phyloP scores from a whole-genome alignment of 768 basidiomycete species.

The Leccinum aurantiacum region DNA sequence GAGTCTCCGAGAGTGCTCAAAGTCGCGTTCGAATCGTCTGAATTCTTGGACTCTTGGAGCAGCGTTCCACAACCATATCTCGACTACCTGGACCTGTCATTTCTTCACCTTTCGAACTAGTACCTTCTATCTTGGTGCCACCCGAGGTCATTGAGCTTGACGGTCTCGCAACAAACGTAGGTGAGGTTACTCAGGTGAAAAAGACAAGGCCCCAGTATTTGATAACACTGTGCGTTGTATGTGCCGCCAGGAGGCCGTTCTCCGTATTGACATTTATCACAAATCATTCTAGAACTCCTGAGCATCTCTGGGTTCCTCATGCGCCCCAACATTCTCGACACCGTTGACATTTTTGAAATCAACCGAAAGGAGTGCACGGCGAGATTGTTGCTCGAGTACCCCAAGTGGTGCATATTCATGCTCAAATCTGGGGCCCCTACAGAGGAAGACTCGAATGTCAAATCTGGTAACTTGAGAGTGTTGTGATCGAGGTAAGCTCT shows the following conservation, averaged over 20 bases:
- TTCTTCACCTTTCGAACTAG: constrained; percentile 57
- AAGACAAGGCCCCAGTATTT: constrained; percentile 55
- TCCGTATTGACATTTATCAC: constrained; percentile 6
- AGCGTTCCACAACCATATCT: constrained; percentile 69
- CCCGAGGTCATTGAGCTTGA: constrained; percentile 87
- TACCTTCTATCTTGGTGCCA: constrained; percentile 76
- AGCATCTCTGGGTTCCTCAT: constrained; percentile 79
- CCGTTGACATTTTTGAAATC: constrained; percentile 87
- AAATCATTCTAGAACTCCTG: constrained; percentile 77
- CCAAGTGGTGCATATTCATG: constrained; percentile 81
- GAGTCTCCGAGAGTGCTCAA: constrained; percentile 52
- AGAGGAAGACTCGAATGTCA: constrained; percentile 53
- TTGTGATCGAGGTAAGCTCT: constrained; percentile 72
- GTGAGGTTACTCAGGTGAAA: constrained; percentile 49
- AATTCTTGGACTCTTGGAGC: constrained; percentile 55
- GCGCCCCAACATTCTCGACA: constrained; percentile 70
- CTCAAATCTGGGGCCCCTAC: constrained; percentile 58
- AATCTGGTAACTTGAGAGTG: constrained; percentile 89
- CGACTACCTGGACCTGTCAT: constrained; percentile 42
- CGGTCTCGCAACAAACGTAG: constrained; percentile 55
- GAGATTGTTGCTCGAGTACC: constrained; percentile 78
- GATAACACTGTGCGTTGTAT: constrained; percentile 47
- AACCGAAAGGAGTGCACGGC: constrained; percentile 92
- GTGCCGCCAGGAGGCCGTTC: neutral
- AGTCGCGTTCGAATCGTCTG: constrained; percentile 51